Evolutionary conservation across 2,329 filamentous ascomycete genomes (phyloP).

Genomic region (Apiospora pterosperma): DNA sequence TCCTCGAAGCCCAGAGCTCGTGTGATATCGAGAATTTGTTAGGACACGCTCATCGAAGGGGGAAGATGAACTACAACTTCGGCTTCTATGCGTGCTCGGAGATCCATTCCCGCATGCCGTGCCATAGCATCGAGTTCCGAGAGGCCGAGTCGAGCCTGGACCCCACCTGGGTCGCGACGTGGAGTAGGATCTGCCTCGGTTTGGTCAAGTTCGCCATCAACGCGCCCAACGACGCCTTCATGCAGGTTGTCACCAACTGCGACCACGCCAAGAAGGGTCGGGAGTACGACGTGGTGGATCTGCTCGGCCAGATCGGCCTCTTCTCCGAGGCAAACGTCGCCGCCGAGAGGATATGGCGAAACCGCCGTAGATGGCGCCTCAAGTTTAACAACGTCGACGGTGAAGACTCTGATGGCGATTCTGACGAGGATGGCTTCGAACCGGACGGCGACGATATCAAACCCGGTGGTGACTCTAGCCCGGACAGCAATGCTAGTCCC

Average conservation of each 20-base stretch:
- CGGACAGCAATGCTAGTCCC: background rate
- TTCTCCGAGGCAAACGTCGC: slow-evolving; percentile 17
- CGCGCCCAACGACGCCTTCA: slow-evolving; percentile 11
- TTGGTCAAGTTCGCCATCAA: slow-evolving; percentile 19
- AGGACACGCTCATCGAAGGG: no score
- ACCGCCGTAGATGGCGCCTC: background rate
- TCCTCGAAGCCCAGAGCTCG: background rate
- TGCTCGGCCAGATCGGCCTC: slow-evolving; percentile 20
- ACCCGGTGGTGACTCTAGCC: background rate
- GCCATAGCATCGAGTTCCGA: slow-evolving; percentile 21
- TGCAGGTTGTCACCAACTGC: slow-evolving; percentile 15
- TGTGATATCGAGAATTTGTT: background rate
- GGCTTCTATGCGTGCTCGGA: background rate
- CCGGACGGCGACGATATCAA: no score
- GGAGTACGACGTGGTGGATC: slow-evolving; percentile 22
- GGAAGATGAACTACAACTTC: background rate
- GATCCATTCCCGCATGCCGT: background rate
- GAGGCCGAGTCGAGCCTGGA: slow-evolving; percentile 13
- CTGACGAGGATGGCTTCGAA: no score
- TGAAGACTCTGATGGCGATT: background rate
- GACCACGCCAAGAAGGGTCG: slow-evolving; percentile 39
- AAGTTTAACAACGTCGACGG: background rate
- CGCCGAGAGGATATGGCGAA: slow-evolving; percentile 10
- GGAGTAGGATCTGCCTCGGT: slow-evolving; percentile 19
- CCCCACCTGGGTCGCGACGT: slow-evolving; percentile 14